A percentile compares a stretch with the other conserved stretches of the same genome.
Evolutionary conservation across 2,329 filamentous ascomycete species (phyloP).

Genomic region (Aspergillus novofumigatus): DNA sequence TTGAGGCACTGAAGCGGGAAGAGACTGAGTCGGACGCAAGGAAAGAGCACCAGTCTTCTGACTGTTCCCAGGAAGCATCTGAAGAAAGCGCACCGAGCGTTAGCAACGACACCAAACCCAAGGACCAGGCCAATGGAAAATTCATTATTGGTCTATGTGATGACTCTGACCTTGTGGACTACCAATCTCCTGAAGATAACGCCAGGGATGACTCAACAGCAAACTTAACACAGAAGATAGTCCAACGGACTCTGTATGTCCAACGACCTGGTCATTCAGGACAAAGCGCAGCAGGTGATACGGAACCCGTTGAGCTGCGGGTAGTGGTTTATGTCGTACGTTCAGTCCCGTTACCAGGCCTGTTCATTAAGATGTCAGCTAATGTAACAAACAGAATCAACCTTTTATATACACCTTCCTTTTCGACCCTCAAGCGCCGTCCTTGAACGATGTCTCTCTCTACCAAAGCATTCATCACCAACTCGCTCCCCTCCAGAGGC

Average conservation of each 20-base stretch:
- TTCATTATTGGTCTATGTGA: constrained; percentile 44
- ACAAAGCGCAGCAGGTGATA: constrained; percentile 2
- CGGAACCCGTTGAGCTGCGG: constrained; percentile 26
- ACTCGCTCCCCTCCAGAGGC: constrained; percentile 45
- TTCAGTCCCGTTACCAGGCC: neutral
- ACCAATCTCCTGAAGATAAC: constrained; percentile 25
- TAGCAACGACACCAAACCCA: constrained; percentile 12
- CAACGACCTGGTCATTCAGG: constrained; percentile 20
- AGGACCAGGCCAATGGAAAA: constrained; percentile 25
- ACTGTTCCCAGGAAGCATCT: neutral
- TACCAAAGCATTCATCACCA: constrained; percentile 48
- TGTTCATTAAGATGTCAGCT: constrained; percentile 4
- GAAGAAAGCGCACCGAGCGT: constrained; percentile 3
- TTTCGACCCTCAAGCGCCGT: constrained; percentile 41
- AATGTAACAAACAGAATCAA: constrained; percentile 31
- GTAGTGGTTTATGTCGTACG: constrained; percentile 43
- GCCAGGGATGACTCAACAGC: constrained; percentile 18
- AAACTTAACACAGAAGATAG: constrained; percentile 28
- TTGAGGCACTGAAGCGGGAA: constrained; percentile 23
- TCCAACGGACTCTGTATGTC: constrained; percentile 34
- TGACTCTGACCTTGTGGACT: constrained; percentile 32
- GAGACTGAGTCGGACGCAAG: constrained; percentile 1
- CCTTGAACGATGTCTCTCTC: constrained; percentile 39
- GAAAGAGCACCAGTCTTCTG: constrained; percentile 1
- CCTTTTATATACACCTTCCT: constrained; percentile 51